These are phyloP conservation scores for Polyplosphaeria fusca DNA, from an alignment of 495 filamentous ascomycete species.

Conservation along the genomic window DNA sequence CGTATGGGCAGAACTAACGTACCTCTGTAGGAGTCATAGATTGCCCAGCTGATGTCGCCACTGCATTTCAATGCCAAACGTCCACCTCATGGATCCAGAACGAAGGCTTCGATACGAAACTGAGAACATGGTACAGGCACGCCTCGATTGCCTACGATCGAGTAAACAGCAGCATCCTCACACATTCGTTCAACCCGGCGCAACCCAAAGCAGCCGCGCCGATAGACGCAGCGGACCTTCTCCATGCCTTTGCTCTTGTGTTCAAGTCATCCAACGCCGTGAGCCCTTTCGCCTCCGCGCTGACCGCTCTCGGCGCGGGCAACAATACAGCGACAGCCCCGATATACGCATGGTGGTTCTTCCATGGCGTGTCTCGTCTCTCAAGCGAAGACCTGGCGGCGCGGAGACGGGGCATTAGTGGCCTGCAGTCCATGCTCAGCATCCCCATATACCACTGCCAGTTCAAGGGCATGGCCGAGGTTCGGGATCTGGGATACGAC, in stretches of 20 bases:
- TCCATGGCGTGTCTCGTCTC: neutral
- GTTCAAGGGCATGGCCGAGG: neutral
- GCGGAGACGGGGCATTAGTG: neutral
- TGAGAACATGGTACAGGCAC: neutral
- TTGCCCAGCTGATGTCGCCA: neutral
- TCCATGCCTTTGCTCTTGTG: neutral
- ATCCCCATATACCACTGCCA: neutral
- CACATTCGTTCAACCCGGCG: neutral
- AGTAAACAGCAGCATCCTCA: neutral
- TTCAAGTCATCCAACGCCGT: neutral
- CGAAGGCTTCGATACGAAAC: neutral
- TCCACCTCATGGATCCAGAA: neutral
- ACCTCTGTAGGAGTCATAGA: too few relatives aligned
- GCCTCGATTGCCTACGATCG: neutral
- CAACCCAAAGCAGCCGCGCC: neutral
- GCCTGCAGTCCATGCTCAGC: neutral
- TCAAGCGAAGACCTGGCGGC: neutral
- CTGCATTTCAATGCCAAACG: neutral
- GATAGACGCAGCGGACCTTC: neutral
- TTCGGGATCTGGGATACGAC: neutral
- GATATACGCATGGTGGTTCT: neutral
- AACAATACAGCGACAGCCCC: neutral
- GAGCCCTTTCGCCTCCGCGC: neutral
- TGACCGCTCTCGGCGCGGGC: neutral
- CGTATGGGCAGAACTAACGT: too few relatives aligned